Evolutionary conservation across 768 basidiomycete genomes (phyloP), one percentile per base, ranked within the genome.

Genomic region (Boletus subparvulus): DNA sequence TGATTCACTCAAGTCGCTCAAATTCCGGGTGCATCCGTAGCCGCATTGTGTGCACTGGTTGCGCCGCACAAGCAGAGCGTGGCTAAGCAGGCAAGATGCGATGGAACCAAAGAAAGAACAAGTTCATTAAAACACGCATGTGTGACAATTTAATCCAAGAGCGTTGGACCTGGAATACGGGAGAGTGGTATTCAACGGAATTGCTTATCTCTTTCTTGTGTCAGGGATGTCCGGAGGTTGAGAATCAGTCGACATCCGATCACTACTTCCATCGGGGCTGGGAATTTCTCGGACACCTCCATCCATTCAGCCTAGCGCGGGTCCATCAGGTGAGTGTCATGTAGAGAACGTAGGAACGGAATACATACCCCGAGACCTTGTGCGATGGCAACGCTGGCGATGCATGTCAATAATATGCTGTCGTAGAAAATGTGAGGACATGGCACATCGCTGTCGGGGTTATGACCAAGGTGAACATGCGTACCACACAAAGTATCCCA

Each of bases 1-100:
- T 11, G 26, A 28, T 28, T 28, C 26, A 6, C 26, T 28, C 26
- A 28, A 3, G 26, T 28, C 26, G 41, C 24, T 45, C 40, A 48
- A 45, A 39, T 21, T 5, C 24, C 10, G 3, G 42, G 44, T 43
- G 56, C 16, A n/a, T 46, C 28, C 6, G 43, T 28, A 94, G 94
- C 94, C 69, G 94, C 94, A 41, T 78, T 97, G 40, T 89, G 91
- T 63, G 94, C 94, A 2, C 79, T 94, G 33, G 65, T 73, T 14
- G 70, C 70, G 39, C 59, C 6, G 28, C 28, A 68, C 3, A 67
- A 59, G 53, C 68, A 73, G 51, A 61, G 32, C 32, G 42, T 54
- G 24, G 56, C 61, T 26, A 62, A 58, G 51, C 59, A 53, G 39
- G 42, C 3, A n/a, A 49, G 56, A 56, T 42, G 30, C 33, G 21